Base-by-base conservation (phyloP, 495 filamentous ascomycete species). In the Penicillium maclennaniae region DNA sequence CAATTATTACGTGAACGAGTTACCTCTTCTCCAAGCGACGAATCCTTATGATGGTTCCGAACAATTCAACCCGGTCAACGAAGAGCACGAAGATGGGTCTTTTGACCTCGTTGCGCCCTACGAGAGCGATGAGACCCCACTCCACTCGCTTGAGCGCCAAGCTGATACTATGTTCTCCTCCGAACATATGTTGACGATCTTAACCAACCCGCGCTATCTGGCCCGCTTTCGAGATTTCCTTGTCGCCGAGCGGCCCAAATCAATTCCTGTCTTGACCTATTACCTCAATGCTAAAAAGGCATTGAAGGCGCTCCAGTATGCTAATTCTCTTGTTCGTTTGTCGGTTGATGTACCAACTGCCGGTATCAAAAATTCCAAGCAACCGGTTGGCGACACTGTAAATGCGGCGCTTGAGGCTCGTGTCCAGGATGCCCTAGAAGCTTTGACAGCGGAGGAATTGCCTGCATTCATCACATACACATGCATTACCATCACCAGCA, bases 181-280 rank as follows among this genome's bases (percentile, higher is more conserved):
- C 4, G 78, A 83, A 36, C 87, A 89, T 64, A 78, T 90, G 47
- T 61, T 77, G 47, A 66, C 74, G 0, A 74, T 80, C 3, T 74
- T 86, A 34, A 82, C 84, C 45, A 86, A 88, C 53, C 83, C 83
- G 27, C 69, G 77, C 12, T 82, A 90, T 53, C 81, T 92, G 47
- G 69, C 81, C 45, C 68, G 77, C 6, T 80, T 82, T 46, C 81
- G 74, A 19, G 78, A 82, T 2, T 91, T 85, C 50, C 68, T 96
- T n/a, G 84, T 87, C 60, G 83, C 78, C 1, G 76, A 88, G 28
- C 86, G 91, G 20, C 80, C 83, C 21, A 82, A 87, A 51, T 90
- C 85, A 25, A 78, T 92, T 0, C 69, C 84, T 0, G 65, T 83
- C 0, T 75, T 95, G 0, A 73, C 74, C 12, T 81, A 79, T 59